These are phyloP conservation scores for Perkinsus olseni DNA, from an alignment of 169 alveolate species.

Conservation along the genomic window DNA sequence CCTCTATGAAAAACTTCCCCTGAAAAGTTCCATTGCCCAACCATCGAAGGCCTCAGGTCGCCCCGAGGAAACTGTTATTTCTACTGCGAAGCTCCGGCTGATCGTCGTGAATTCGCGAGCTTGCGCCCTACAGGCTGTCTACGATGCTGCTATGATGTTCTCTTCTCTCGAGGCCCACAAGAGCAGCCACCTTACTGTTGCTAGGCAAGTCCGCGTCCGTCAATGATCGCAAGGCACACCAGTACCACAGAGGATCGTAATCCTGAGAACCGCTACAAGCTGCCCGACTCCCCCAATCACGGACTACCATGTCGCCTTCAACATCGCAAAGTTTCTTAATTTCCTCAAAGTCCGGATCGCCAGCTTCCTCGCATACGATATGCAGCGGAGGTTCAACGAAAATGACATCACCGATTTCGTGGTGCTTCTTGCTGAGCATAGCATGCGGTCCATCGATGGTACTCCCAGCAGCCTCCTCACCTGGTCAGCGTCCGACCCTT, in stretches of 20 bases:
- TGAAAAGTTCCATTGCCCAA: too few relatives aligned
- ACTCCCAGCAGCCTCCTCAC: neutral
- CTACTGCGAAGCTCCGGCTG: too few relatives aligned
- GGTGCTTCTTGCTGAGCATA: neutral
- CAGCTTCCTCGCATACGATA: neutral
- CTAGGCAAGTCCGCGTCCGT: neutral
- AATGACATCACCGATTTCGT: neutral
- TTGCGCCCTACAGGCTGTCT: too few relatives aligned
- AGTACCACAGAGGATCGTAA: neutral
- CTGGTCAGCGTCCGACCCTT: neutral
- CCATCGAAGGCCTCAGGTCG: too few relatives aligned
- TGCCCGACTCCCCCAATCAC: neutral
- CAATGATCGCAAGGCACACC: neutral
- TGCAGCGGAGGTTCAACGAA: neutral
- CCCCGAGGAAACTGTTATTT: too few relatives aligned
- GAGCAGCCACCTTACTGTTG: neutral
- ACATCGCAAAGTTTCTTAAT: neutral
- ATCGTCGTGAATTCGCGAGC: too few relatives aligned
- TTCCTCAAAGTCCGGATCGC: neutral
- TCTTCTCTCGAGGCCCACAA: too few relatives aligned
- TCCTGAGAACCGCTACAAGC: neutral
- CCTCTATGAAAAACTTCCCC: too few relatives aligned
- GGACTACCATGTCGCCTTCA: neutral
- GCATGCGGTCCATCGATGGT: neutral
- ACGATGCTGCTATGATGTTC: too few relatives aligned